phyloP scores from a whole-genome alignment of 2,329 filamentous ascomycete species.

The Elsinoe arachidis region DNA sequence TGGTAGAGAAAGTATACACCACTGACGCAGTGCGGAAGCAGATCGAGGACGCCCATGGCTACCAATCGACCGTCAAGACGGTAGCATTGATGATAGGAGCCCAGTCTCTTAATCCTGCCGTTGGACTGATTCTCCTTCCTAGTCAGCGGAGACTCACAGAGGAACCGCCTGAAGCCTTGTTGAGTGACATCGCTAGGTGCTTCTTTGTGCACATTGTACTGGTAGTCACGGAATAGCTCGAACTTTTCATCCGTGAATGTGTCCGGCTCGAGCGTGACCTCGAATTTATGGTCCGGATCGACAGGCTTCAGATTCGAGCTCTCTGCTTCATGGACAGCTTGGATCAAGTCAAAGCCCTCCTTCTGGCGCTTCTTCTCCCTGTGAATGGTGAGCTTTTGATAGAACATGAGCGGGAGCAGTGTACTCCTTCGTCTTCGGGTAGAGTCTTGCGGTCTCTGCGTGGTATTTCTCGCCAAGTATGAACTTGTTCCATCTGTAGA shows the following conservation, averaged over 20 bases:
- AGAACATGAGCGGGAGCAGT: conserved; percentile 12
- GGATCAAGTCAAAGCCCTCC: conserved; percentile 57
- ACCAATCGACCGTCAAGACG: conserved; percentile 66
- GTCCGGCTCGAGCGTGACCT: conserved; percentile 62
- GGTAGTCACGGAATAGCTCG: conserved; percentile 64
- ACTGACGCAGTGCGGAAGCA: conserved; percentile 68
- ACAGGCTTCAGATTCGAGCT: conserved; percentile 39
- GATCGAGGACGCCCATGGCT: conserved; percentile 67
- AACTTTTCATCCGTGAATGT: conserved; percentile 69
- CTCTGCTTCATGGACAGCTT: conserved; percentile 64
- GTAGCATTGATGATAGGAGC: conserved; percentile 77
- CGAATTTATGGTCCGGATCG: conserved; percentile 56
- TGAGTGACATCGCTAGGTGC: conserved; percentile 49
- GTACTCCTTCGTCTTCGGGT: conserved; percentile 60
- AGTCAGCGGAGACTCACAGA: conserved; percentile 61
- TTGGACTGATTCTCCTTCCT: conserved; percentile 39
- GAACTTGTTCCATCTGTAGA: conserved; percentile 68
- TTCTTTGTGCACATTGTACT: conserved; percentile 64
- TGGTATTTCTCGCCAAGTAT: conserved; percentile 61
- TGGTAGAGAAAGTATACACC: conserved; percentile 80
- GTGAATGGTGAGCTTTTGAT: neutral
- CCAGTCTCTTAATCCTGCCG: conserved; percentile 49
- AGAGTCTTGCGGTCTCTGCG: conserved; percentile 53
- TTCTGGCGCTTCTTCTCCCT: conserved; percentile 53
- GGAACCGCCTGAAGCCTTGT: conserved; percentile 59